These are phyloP conservation scores for Candida sanyaensis DNA, from an alignment of 1,139 yeast species.

Conservation along the genomic window DNA sequence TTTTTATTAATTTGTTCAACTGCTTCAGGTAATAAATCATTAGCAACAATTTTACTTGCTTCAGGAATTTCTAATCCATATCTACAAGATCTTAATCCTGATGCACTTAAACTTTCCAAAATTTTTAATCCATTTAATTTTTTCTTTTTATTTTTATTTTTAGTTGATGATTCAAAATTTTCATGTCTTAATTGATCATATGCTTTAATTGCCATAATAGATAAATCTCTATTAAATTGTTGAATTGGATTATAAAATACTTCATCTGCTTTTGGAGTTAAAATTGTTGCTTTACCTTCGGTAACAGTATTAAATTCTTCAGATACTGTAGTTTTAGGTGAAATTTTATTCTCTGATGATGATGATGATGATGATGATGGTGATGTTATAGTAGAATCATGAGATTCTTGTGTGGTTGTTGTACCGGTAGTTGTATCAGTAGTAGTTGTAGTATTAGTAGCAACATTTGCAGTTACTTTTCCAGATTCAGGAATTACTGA, in stretches of 20 bases:
- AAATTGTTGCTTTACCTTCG: slow-evolving; percentile 82
- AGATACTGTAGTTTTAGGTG: not conserved
- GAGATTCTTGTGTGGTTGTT: not conserved
- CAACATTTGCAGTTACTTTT: not conserved
- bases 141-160: slow-evolving; percentile 18
- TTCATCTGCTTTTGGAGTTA: slow-evolving; percentile 74
- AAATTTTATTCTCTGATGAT: not conserved
- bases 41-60: slow-evolving; percentile 74
- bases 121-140: slow-evolving; percentile 47
- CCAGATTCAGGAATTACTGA: not conserved
- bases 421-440: too few relatives aligned
- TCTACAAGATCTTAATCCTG: slow-evolving; percentile 91
- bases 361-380: too few relatives aligned
- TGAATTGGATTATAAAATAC: slow-evolving; percentile 97
- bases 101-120: slow-evolving; percentile 90
- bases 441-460: not conserved
- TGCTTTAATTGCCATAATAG: slow-evolving; percentile 82
- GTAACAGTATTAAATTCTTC: slow-evolving; percentile 44
- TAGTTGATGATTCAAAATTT: slow-evolving; percentile 26
- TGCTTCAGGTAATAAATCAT: slow-evolving; percentile 84
- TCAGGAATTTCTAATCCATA: slow-evolving; percentile 88
- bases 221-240: slow-evolving; percentile 91
- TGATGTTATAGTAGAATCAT: not conserved
- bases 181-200: slow-evolving; percentile 58
- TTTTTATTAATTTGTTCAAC: slow-evolving; percentile 80